Percentiles rank a stretch among this genome's conserved stretches.
Conservation (phyloP, 257 asterid species). For the Salvia hispanica region DNA sequence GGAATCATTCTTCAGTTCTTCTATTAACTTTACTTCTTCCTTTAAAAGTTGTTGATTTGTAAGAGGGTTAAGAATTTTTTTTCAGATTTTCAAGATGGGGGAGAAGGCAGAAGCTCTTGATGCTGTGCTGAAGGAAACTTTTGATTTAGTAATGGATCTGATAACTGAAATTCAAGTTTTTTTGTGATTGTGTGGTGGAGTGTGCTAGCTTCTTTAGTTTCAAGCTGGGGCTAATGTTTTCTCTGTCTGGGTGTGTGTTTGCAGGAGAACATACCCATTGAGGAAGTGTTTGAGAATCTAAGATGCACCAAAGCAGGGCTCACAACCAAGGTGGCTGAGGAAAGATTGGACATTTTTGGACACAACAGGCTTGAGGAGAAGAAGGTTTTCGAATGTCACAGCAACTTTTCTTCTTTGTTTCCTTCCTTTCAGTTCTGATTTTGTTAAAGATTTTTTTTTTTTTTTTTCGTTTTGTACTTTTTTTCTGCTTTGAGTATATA, state of each 20-base stretch:
- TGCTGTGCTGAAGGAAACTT: constrained; percentile 94
- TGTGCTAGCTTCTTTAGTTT: constrained; percentile 19
- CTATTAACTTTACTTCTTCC: constrained; percentile 3
- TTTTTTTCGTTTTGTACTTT: background rate
- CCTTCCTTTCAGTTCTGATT: constrained; percentile 23
- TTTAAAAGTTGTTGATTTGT: constrained; percentile 40
- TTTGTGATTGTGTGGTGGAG: constrained; percentile 27
- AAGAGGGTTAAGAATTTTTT: constrained; percentile 19
- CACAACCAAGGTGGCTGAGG: constrained; percentile 71
- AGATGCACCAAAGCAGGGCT: constrained; percentile 95
- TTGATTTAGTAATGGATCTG: constrained; percentile 99
- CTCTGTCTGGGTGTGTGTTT: constrained; percentile 16
- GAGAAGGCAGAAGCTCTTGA: constrained; percentile 93
- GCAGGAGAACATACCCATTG: constrained; percentile 95
- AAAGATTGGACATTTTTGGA: constrained; percentile 90
- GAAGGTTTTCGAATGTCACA: constrained; percentile 49
- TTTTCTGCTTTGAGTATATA: constrained; percentile 27
- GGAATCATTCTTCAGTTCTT: too few relatives aligned
- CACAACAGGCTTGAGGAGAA: constrained; percentile 97
- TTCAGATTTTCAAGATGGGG: constrained; percentile 56
- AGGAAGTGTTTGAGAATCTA: constrained; percentile 92
- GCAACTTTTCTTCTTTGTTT: constrained; percentile 1
- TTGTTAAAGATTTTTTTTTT: constrained; percentile 15
- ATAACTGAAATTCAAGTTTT: constrained; percentile 18
- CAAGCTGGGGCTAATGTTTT: constrained; percentile 26